Evolutionary conservation across 1,284 basidiomycete species (phyloP), one percentile per base, ranked within the genome.

Genomic region (Rhizoctonia solani): DNA sequence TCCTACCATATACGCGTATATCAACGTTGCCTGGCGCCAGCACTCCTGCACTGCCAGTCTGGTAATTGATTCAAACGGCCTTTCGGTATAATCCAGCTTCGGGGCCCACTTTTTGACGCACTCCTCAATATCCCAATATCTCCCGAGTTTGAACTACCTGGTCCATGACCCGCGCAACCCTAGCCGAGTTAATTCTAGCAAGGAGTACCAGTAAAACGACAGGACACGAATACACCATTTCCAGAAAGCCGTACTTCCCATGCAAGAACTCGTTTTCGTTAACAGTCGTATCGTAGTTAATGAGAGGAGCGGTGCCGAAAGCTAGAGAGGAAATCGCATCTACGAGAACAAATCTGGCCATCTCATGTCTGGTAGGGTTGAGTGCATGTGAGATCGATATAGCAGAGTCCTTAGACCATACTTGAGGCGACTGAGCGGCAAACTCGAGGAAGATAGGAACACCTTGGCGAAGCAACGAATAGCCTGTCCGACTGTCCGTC

Each of bases 31-130:
- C 1, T 39, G 54, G 21, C 54, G 27, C 54, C 32, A 42, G 25
- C 34, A 6, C 54, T 55, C 54, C 27, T 55, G 54, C 23, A 55
- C 25, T 25, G 54, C 54, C 54, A 55, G 27, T 23, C 54, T 55
- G 13, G 34, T 25, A 42, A 55, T 27, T 6, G 25, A 14, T 14
- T 9, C 27, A 6, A 39, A 37, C 4, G 54, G 34, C n/a, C 29
- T 16, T 19, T 55, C 54, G 49, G 8, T 27, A 8, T 41, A 14
- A 11, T 55, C 37, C 23, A 55, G 25, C 21, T 4, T 39, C 2
- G 54, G 34, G 1, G 6, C 42, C 54, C 54, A 55, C n/a, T 27
- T 13, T 6, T 14, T 4, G 8, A 41, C 6, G 16, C 4, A 16
- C 37, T 41, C 37, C 37, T 55, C 54, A 41, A 55, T 41, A 8